Conservation (phyloP, 1,284 basidiomycete species). For the Spongiforma sp. region DNA sequence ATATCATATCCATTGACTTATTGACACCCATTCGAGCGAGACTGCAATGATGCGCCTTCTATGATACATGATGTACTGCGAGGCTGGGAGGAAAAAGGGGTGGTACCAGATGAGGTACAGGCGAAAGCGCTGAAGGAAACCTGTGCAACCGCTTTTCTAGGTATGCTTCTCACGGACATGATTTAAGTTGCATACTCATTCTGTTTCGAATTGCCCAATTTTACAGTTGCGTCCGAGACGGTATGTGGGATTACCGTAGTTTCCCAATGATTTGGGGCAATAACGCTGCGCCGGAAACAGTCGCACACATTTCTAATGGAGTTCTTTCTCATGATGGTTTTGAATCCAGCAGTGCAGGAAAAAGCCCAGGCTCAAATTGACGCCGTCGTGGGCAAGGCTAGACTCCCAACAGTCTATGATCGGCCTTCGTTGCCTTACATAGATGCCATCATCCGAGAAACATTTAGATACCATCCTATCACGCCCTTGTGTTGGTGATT, state of each 20-base stretch:
- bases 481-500: constrained; percentile 15
- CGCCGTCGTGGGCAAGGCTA: constrained; percentile 28
- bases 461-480: constrained; percentile 12
- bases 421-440: constrained; percentile 34
- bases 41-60: background rate
- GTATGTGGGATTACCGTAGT: background rate
- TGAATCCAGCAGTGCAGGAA: constrained; percentile 36
- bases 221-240: constrained; percentile 17
- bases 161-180: background rate
- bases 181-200: background rate
- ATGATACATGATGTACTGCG: constrained; percentile 15
- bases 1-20: background rate
- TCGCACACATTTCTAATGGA: constrained; percentile 13
- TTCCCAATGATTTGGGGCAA: background rate
- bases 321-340: constrained; percentile 41
- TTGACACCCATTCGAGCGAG: background rate
- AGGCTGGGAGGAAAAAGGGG: constrained; percentile 1
- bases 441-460: constrained; percentile 36
- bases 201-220: background rate
- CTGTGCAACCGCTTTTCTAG: constrained; percentile 10
- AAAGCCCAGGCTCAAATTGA: constrained; percentile 40
- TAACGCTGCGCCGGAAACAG: background rate
- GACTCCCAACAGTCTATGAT: constrained; percentile 39
- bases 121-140: background rate
- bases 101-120: background rate